Evolutionary conservation across 2,329 filamentous ascomycete genomes (phyloP), one percentile per base, ranked within the genome.

Genomic region (Beauveria rudraprayagi): DNA sequence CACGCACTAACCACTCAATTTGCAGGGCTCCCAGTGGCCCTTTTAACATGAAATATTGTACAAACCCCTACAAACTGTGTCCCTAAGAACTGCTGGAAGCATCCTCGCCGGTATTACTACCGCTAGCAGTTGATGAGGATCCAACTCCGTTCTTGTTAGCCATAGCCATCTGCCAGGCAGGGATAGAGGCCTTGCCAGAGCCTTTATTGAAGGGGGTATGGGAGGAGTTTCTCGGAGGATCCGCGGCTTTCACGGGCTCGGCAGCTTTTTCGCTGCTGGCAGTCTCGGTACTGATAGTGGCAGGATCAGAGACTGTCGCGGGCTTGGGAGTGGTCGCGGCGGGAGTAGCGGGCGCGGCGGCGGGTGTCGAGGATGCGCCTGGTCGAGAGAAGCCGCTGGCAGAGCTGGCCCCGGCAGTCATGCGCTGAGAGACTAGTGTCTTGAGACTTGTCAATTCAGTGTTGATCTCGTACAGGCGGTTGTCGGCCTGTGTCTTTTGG

Each of bases 371-470:
- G 26, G 37, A 9, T 19, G 26, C 50, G 26, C 24, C 37, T 10
- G 26, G 30, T 54, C 51, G 46, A 22, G 61, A 46, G 24, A 43
- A 53, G 63, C 62, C 66, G 53, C 53, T 55, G 40, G 59, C 58
- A 9, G 66, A 57, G 34, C 70, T 57, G 8, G 70, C 62, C 9
- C 73, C 68, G 3, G 72, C 62, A 5, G 75, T 78, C 80, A 87
- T 82, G 63, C 85, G 77, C 72, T 87, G 84, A 48, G 80, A 78
- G 68, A 99, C 85, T 58, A 99, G 80, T 2, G 90, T 90, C 82
- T 97, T 97, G 68, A 99, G 78, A 72, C 92, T 97, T 78, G 90
- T 91, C 68, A 99, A 80, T 75, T 99, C 94, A 7, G 81, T 83
- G 66, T 90, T 90, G 66, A 99, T 84, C 68, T 97, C 94, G 73